Conservation (phyloP, 2,329 filamentous ascomycete species). For the Colletotrichum tofieldiae region DNA sequence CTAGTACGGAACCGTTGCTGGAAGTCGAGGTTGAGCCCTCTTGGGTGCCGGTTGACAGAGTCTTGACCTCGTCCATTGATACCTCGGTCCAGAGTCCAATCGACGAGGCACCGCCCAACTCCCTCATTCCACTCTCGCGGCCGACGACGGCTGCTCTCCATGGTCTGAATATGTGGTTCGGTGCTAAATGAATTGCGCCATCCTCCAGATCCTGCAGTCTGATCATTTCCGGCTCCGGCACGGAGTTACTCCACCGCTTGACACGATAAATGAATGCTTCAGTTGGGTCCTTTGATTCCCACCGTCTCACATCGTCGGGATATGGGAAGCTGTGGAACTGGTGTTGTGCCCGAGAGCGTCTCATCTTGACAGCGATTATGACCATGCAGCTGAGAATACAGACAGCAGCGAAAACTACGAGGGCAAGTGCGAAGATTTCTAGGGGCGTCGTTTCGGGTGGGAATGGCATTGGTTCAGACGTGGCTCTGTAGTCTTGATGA, state of each 20-base stretch:
- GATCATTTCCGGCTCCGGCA: conserved; percentile 47
- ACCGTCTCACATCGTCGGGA: not conserved
- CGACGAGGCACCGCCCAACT: conserved; percentile 34
- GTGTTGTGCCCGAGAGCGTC: conserved; percentile 8
- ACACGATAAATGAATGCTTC: conserved; percentile 47
- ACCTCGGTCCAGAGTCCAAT: conserved; percentile 32
- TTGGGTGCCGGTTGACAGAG: conserved; percentile 4
- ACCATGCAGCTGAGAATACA: conserved; percentile 52
- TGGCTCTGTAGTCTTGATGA: not conserved
- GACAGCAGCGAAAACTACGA: conserved; percentile 53
- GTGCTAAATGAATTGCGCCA: conserved; percentile 36
- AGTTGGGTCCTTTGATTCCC: not conserved
- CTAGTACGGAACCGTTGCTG: not conserved
- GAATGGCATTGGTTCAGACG: not conserved
- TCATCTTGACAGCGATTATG: conserved; percentile 43
- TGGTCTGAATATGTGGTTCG: conserved; percentile 11
- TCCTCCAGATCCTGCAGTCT: conserved; percentile 46
- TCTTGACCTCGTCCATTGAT: conserved; percentile 5
- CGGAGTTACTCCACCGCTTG: conserved; percentile 48
- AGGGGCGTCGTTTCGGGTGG: conserved; percentile 48
- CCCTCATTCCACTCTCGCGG: not conserved
- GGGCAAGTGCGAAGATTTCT: conserved; percentile 54
- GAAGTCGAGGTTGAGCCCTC: not conserved
- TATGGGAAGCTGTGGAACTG: conserved; percentile 43
- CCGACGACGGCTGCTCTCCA: not conserved